Evolutionary conservation across 805 yeast species (phyloP), one percentile per base, ranked within the genome.

Genomic region (Spathaspora arborariae): DNA sequence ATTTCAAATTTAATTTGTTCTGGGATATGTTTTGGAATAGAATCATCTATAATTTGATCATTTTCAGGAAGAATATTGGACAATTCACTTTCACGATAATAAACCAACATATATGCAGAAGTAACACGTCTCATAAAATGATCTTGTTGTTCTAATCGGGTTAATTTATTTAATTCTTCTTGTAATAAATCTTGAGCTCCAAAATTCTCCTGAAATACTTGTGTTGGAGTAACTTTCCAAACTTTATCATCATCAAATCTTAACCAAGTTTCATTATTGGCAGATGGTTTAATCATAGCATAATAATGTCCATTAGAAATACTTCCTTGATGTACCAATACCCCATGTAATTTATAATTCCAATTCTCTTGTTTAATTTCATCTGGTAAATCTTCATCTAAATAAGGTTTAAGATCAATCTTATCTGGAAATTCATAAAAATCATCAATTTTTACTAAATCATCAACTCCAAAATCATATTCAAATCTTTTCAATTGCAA

Each of bases 101-200:
- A 94, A 2, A 94, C 98, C 66, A 94, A 78, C 99, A 94, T 94
- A 60, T 94, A 94, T 1, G 99, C 99, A 37, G 94, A 88, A 0
- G 98, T 91, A 34, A 89, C 94, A 41, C 96, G 81, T 53, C 88
- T 80, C 22, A 86, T 68, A 39, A 69, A 50, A 50, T 84, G 83
- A 42, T 77, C 83, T 50, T 81, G 82, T 46, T 80, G 84, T 52
- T 85, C 84, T 13, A 68, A 67, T 56, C 85, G 74, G 0, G 84
- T 66, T 68, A 85, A 65, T 44, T 67, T 69, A 36, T 76, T 68
- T 18, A 81, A 62, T 39, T 76, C 75, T 10, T 69, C 72, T 19
- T 74, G 77, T 1, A 80, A 57, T 16, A 81, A 53, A 47, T 77
- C 78, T 46, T 83, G 83, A 16, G 88, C 88, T 4, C 99, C 99